Base-by-base conservation (phyloP, 2,329 filamentous ascomycete species). In the Pseudocercospora pini-densiflorae region DNA sequence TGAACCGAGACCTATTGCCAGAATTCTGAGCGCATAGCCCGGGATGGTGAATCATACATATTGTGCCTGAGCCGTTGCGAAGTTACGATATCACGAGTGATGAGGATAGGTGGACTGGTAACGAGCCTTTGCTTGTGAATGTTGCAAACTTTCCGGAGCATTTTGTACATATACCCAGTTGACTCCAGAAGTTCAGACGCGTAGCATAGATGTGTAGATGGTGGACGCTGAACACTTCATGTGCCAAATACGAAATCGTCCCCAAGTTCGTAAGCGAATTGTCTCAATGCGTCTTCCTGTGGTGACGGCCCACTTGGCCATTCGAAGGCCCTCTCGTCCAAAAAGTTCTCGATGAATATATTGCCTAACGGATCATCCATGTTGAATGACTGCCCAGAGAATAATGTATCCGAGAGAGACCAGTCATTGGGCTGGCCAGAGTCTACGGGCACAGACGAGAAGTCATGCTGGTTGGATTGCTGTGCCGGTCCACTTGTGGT, bases 271-370 rank as follows among this genome's bases (percentile, higher is more conserved):
- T 68, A 57, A n/a, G 64, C 66, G 57, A 70, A 68, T 36, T 70
- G 66, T 36, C 64, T 33, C 8, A 70, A 53, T 19, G 63, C 59
- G 29, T 70, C 66, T 61, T 68, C 63, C 19, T 68, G 57, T 9
- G 64, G 68, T 8, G 64, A 68, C 19, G 63, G 60, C n/a, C 66
- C 68, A 23, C 66, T 67, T 31, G 66, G 60, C 68, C 68, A 70
- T 40, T 67, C 61, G 45, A 70, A 70, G 8, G 66, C 66, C 31
- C 69, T 71, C 33, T 68, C 70, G 24, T 68, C 69, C 33, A 72
- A 54, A 36, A 72, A 70, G 53, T 61, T 70, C 23, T 69, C 66
- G 23, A 72, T 71, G 51, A 72, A 68, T 16, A 67, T 67, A 57
- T 72, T 70, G 21, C 64, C 67, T 5, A 72, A 66, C 6, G 70